These are phyloP conservation scores for Lentinula sp. DNA, from an alignment of 768 basidiomycete species.

Conservation along the genomic window DNA sequence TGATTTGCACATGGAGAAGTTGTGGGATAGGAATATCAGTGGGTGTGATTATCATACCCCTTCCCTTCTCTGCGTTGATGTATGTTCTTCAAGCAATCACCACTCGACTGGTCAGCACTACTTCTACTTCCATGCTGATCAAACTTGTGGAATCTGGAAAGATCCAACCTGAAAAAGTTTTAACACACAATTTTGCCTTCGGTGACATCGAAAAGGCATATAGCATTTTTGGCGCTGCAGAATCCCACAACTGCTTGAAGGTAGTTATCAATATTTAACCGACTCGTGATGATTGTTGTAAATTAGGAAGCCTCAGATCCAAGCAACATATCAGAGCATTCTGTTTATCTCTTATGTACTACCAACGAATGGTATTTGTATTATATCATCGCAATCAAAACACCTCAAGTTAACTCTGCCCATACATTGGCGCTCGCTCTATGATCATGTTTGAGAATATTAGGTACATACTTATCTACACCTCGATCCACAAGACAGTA, in stretches of 20 bases:
- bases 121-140: constrained; percentile 13
- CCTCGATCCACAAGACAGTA: not conserved
- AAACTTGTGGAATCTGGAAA: constrained; percentile 15
- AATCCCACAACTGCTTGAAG: constrained; percentile 16
- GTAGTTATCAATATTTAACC: constrained; percentile 15
- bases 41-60: not conserved
- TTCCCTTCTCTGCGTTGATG: not conserved
- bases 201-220: constrained; percentile 15
- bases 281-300: not conserved
- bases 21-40: constrained; percentile 20
- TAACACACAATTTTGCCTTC: constrained; percentile 16
- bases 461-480: not conserved
- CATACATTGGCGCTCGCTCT: too few species aligned
- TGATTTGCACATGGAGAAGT: constrained; percentile 16
- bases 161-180: constrained; percentile 10
- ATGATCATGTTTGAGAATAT: not conserved
- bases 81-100: constrained; percentile 12
- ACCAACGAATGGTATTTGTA: too few species aligned
- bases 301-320: too few species aligned
- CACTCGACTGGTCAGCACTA: constrained; percentile 16
- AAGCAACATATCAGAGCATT: too few species aligned
- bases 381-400: too few species aligned
- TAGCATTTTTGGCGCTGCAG: constrained; percentile 13
- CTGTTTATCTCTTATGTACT: too few species aligned
- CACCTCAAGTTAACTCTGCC: too few species aligned